Base-by-base conservation (phyloP, 495 filamentous ascomycete genomes). In the Annulohypoxylon stygium region DNA sequence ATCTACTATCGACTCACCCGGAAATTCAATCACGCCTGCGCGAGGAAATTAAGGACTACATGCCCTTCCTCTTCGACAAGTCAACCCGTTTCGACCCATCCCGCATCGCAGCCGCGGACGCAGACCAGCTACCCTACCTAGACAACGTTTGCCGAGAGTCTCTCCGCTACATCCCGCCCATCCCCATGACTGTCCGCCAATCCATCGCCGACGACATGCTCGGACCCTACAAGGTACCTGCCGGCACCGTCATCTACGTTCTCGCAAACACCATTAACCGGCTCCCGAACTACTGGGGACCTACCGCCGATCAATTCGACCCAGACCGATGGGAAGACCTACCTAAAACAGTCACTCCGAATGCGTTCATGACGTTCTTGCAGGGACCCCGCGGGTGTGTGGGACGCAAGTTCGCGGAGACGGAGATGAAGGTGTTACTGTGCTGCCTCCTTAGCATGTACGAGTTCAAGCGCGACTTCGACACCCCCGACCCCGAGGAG, bases 81-180 rank as follows among this genome's bases (percentile, higher is more conserved):
- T 55, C 61, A 2, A 50, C 59, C 0, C 70, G 67, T 9, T 68
- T 74, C 34, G 66, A 76, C 51, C 37, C 30, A 0, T 50, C 70
- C n/a, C 43, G 53, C 2, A 72, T 73, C 41, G 48, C 30, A 4
- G 25, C 25, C 9, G 67, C 70, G 1, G 78, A 83, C 65, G 54
- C 68, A 7, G 80, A 83, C 55, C 61, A 65, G 43, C 69, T 83
- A 4, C 78, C 77, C 3, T 81, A 75, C 64, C 76, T 83, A 3
- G 80, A 83, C 74, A 86, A 84, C 50, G 81, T 88, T 26, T 85
- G 83, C 78, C 82, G 83, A 61, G 84, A 86, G 69, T 82, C 82
- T 11, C 77, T 86, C 14, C 81, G 84, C 14, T 84, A 78, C 74
- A 85, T 85, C 61, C 83, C 84, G 6, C 84, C 84, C 5, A 85